Percentiles rank a stretch among this genome's conserved stretches.
Evolutionary conservation across 2,329 filamentous ascomycete species (phyloP).

Genomic region (Cercospora citrullina): DNA sequence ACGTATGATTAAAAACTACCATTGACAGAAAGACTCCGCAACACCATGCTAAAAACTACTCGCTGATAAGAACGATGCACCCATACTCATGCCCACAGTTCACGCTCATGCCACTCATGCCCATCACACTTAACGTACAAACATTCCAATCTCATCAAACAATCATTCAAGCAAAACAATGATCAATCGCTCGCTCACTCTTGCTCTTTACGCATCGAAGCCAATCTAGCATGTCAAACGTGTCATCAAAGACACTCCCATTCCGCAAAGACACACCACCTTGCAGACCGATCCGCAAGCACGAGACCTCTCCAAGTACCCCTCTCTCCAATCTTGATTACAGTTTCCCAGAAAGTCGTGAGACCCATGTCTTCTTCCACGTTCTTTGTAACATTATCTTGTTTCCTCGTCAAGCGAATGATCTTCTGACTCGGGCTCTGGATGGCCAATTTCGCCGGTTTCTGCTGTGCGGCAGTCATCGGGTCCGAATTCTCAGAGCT

Average conservation of each 20-base stretch:
- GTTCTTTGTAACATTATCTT: slow-evolving; percentile 58
- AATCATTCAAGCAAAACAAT: background rate
- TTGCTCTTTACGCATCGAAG: background rate
- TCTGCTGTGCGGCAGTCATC: slow-evolving; percentile 57
- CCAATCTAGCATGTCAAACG: background rate
- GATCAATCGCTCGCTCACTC: background rate
- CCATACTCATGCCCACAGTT: background rate
- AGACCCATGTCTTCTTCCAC: slow-evolving; percentile 62
- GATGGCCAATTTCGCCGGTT: slow-evolving; percentile 93
- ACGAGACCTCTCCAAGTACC: slow-evolving; percentile 81
- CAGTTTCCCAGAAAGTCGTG: slow-evolving; percentile 81
- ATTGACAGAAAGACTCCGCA: background rate
- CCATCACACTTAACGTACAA: background rate
- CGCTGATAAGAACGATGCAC: slow-evolving; percentile 1
- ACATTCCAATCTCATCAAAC: background rate
- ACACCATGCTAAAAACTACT: slow-evolving; percentile 13
- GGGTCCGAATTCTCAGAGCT: slow-evolving; percentile 56
- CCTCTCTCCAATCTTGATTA: slow-evolving; percentile 83
- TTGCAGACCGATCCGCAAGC: slow-evolving; percentile 75
- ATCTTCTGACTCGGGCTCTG: slow-evolving; percentile 95
- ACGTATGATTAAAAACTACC: background rate
- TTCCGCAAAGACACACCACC: slow-evolving; percentile 92
- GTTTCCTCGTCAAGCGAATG: slow-evolving; percentile 76
- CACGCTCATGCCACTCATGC: background rate
- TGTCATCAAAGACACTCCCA: slow-evolving; percentile 64